Percentiles rank a stretch among this genome's conserved stretches.
These are phyloP conservation scores for Mesembryanthemum crystallinum DNA, from an alignment of 148 eudicot genomes.

Conservation along the genomic window DNA sequence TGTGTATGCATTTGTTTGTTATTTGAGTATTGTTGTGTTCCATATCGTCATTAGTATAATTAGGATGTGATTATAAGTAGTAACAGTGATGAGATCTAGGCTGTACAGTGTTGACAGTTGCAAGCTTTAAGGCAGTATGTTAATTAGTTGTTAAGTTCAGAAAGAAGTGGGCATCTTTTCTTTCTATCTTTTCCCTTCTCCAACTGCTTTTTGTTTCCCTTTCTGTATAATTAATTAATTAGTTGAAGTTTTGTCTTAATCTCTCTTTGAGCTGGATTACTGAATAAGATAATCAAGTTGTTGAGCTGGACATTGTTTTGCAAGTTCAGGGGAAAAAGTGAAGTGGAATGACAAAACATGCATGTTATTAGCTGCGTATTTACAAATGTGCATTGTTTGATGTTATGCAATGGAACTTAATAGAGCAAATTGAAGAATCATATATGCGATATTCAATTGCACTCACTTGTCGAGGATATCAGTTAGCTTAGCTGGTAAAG, in stretches of 20 bases:
- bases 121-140: neutral
- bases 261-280: neutral
- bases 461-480: too few species aligned
- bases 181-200: neutral
- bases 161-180: neutral
- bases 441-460: too few species aligned
- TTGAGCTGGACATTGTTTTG: neutral
- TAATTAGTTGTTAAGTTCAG: neutral
- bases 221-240: neutral
- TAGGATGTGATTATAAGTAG: neutral
- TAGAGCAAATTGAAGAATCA: too few species aligned
- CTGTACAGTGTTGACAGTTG: slow-evolving; percentile 1
- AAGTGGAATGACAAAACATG: too few species aligned
- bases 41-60: neutral
- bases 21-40: neutral
- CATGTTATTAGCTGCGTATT: too few species aligned
- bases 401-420: too few species aligned
- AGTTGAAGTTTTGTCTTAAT: neutral
- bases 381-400: too few species aligned
- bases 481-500: too few species aligned
- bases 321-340: neutral
- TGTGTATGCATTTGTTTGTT: neutral
- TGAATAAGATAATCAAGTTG: neutral
- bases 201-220: neutral
- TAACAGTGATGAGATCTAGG: neutral